Evolutionary conservation across 1,139 yeast species (phyloP), one percentile per base, ranked within the genome.

Genomic region (Debaryomyces udenii): DNA sequence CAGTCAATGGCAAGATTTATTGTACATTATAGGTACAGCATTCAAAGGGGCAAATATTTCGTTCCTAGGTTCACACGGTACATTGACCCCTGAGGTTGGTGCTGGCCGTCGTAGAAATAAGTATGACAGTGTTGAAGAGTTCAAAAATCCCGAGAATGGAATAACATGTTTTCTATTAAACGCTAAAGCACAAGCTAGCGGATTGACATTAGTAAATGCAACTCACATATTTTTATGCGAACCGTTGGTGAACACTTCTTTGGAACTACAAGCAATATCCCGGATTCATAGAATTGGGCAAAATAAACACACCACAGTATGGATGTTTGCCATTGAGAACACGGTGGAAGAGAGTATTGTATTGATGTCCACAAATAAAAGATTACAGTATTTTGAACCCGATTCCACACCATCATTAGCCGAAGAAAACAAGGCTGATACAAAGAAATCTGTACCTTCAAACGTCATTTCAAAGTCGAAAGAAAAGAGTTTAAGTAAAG

Each of bases 231-330:
- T 88, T 50, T 61, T 90, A 9, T 84, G 96, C 61, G 99, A 93
- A 59, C 98, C 98, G 0, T 72, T 93, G 46, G 84, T 91, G n/a
- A 90, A 89, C 55, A 81, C 90, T 0, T 85, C 96, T 1, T 70
- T 90, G 38, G 98, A 93, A 54, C 61, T 86, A 16, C 99, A 93
- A 56, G 97, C 98, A 0, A 85, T 91, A 42, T 87, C 95, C 33
- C 76, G 99, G 50, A 83, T 93, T 34, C 96, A 91, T 57, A 69
- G 99, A 47, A 91, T 93, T 56, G 99, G 99, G 0, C 99, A 93
- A 59, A 78, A 74, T 3, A 69, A 73, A 31, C 80, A 78, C 13
- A 93, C 98, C 0, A 85, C 83, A 2, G 96, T 93, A 2, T 91
- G 97, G 96, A 83, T 86, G 78, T 89, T 91, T 66, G 83, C 87